A percentile compares a stretch with the other conserved stretches of the same genome.
Conservation (phyloP, 2,329 filamentous ascomycete genomes). For the Fusarium poae region DNA sequence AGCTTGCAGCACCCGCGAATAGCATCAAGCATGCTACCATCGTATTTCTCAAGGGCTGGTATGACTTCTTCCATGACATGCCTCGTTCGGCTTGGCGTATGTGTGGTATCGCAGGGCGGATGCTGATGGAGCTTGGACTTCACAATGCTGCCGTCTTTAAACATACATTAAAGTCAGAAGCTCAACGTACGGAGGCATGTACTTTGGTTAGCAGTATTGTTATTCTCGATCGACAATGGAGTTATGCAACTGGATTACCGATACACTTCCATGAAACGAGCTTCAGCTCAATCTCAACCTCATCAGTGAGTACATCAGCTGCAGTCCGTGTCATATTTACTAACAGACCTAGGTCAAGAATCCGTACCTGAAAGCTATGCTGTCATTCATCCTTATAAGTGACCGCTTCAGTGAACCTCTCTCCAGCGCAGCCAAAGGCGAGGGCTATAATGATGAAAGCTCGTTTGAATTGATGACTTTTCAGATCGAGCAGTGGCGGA, state of each 20-base stretch:
- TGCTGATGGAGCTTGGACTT: constrained; percentile 48
- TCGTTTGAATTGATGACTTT: constrained; percentile 50
- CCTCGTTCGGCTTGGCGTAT: constrained; percentile 47
- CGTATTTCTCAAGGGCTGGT: constrained; percentile 37
- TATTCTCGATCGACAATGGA: constrained; percentile 28
- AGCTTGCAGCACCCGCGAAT: constrained; percentile 29
- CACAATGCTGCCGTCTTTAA: constrained; percentile 47
- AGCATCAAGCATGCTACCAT: constrained; percentile 33
- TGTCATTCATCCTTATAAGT: constrained; percentile 34
- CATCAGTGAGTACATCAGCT: constrained; percentile 6
- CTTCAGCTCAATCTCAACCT: constrained; percentile 31
- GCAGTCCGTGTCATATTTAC: accelerated
- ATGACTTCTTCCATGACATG: constrained; percentile 46
- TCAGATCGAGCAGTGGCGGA: constrained; percentile 49
- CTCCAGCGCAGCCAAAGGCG: constrained; percentile 21
- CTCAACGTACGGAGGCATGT: constrained; percentile 19
- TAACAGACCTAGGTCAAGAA: constrained; percentile 7
- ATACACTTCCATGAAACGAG: constrained; percentile 35
- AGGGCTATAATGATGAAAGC: constrained; percentile 45
- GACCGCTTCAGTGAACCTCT: constrained; percentile 32
- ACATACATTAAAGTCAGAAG: constrained; percentile 28
- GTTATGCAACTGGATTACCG: constrained; percentile 29
- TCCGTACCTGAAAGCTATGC: constrained; percentile 34
- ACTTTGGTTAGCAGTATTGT: constrained; percentile 29
- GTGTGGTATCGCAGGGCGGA: constrained; percentile 47